Base-by-base conservation (phyloP, 2,329 filamentous ascomycete species). In the Botryosphaeria dothidea region DNA sequence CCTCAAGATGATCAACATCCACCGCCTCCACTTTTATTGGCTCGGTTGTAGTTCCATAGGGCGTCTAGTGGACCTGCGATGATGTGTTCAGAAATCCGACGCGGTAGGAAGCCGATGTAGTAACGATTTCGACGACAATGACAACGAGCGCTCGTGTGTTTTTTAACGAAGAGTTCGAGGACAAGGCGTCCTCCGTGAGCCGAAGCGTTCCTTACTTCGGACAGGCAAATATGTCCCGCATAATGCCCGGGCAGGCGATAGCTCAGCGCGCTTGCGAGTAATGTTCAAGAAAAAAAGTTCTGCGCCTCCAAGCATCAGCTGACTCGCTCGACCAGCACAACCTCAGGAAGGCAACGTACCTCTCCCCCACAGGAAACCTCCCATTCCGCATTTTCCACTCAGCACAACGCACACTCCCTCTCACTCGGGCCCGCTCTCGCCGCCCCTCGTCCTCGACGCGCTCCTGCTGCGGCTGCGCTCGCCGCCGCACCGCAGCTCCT, bases 401-500 rank as follows among this genome's bases (percentile, higher is more conserved):
- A n/a, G n/a, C n/a, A n/a, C n/a, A n/a, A n/a, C n/a, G n/a, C n/a
- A n/a, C 38, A 23, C 9, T 15, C 25, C 1, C 4, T 15, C 11
- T 46, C 56, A 45, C 56, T 60, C 56, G n/a, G n/a, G 25, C 25
- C 41, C 56, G 36, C 34, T 41, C 23, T 29, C 38, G 3, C 15
- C 54, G 8, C 36, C 54, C 56, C 56, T 60, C 56, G 56, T 46
- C 38, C 54, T 4, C 2, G 23, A 29, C 23, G 25, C 27, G 27
- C 38, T 46, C 38, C 56, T 13, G n/a, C 38, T 34, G 7, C 27
- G 17, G n/a, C 38, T 21, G 17, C 56, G 17, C 27, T 23, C 27
- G 21, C 19, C 19, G 29, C 51, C 51, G 52, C 56, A 60, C 56
- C 27, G 8, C 41, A 60, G 41, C 56, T 60, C 56, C 56, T 60